A percentile compares a stretch with the other conserved stretches of the same genome.
Conservation (phyloP, 169 alveolate species). For the Plasmodium coatneyi region DNA sequence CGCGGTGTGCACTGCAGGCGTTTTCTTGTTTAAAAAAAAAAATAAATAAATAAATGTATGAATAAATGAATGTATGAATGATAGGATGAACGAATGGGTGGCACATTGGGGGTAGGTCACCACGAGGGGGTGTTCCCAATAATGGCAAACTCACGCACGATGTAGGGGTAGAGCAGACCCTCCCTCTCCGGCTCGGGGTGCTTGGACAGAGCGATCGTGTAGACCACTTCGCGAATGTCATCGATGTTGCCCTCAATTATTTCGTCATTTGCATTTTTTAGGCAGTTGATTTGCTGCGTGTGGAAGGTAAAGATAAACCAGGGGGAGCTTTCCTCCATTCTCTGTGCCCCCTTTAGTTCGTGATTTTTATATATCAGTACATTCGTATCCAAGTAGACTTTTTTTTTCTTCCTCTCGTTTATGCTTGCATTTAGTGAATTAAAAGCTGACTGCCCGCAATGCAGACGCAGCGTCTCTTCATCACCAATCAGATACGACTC, state of each 20-base stretch:
- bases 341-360: conserved; percentile 87
- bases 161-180: conserved; percentile 82
- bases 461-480: conserved; percentile 85
- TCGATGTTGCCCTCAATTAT: conserved; percentile 88
- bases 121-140: conserved; percentile 88
- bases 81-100: too few relatives aligned
- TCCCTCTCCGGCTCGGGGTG: conserved; percentile 86
- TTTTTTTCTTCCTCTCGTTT: conserved; percentile 83
- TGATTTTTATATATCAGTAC: conserved; percentile 87
- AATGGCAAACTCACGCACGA: conserved; percentile 87
- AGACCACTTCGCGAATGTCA: conserved; percentile 91
- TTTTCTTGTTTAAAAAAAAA: background rate
- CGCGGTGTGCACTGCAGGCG: background rate
- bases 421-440: conserved; percentile 87
- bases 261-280: conserved; percentile 84
- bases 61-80: too few relatives aligned
- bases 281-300: conserved; percentile 92
- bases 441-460: conserved; percentile 90
- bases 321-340: conserved; percentile 86
- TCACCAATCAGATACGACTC: conserved; percentile 89
- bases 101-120: conserved; percentile 36
- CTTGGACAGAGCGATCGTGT: conserved; percentile 89
- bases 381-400: conserved; percentile 86
- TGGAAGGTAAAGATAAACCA: conserved; percentile 90
- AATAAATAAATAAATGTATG: too few relatives aligned